These are phyloP conservation scores for Entophlyctis helioformis DNA, from an alignment of 192 early-diverging fungal genomes.

Conservation along the genomic window DNA sequence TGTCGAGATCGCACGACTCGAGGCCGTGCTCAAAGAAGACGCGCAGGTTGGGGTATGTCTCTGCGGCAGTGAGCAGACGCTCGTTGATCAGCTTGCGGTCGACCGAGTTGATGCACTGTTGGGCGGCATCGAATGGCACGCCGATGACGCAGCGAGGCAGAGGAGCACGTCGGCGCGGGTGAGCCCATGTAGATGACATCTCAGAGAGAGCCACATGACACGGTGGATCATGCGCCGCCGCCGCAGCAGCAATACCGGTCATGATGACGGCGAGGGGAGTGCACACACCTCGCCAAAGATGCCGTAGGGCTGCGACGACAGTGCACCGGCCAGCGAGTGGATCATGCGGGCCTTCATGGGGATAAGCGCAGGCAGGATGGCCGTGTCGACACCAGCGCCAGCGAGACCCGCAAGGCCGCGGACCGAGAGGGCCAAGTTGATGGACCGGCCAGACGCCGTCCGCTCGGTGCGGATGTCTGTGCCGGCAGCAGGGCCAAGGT, in stretches of 20 bases:
- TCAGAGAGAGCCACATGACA: too few relatives aligned
- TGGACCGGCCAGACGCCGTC: conserved; percentile 50
- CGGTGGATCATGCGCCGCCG: too few relatives aligned
- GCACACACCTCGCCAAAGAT: conserved; percentile 77
- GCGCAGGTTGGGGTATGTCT: conserved; percentile 49
- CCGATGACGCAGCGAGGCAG: neutral
- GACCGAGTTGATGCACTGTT: conserved; percentile 83
- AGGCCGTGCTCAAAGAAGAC: conserved; percentile 70
- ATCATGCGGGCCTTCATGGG: conserved; percentile 94
- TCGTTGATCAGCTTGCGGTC: conserved; percentile 75
- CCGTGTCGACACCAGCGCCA: conserved; percentile 52
- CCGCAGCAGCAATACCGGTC: too few relatives aligned
- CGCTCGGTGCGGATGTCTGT: conserved; percentile 24
- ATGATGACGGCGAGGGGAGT: too few relatives aligned
- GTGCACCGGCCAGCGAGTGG: conserved; percentile 58
- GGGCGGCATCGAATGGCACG: neutral
- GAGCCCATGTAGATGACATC: too few relatives aligned
- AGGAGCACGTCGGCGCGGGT: neutral
- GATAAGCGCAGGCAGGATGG: conserved; percentile 56
- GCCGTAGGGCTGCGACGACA: conserved; percentile 74
- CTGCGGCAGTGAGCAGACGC: conserved; percentile 63
- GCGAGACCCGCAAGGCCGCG: conserved; percentile 76
- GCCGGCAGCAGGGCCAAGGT: neutral
- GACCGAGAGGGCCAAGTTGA: conserved; percentile 85
- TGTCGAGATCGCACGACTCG: conserved; percentile 57